Evolutionary conservation across 495 filamentous ascomycete genomes (phyloP).

Genomic region (Staphylotrichum longicolle): DNA sequence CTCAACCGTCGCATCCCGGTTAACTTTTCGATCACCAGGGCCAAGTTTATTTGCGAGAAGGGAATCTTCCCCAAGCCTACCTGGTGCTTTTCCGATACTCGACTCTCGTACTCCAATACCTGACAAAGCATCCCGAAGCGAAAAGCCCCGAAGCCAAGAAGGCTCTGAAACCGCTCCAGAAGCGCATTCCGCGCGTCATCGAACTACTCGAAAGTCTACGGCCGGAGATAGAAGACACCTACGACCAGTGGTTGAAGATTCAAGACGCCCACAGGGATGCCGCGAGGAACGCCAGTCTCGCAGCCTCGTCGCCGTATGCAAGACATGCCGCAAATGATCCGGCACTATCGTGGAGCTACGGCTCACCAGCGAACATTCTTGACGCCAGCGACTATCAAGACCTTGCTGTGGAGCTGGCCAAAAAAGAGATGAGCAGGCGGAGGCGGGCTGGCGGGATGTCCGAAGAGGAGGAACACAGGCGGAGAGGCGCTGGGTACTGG

Average conservation of each 20-base stretch:
- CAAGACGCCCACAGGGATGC: slow-evolving; percentile 19
- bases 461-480: slow-evolving; percentile 54
- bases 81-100: slow-evolving; percentile 81
- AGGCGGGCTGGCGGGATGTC: slow-evolving; percentile 56
- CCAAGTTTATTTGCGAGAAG: slow-evolving; percentile 75
- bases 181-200: slow-evolving; percentile 32
- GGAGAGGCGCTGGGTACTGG: slow-evolving; percentile 63
- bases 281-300: slow-evolving; percentile 11
- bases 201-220: slow-evolving; percentile 60
- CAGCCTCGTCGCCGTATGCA: slow-evolving; percentile 27
- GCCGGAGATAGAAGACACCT: slow-evolving; percentile 36
- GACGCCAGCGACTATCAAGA: slow-evolving; percentile 70
- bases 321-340: slow-evolving; percentile 48
- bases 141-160: slow-evolving; percentile 45
- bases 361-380: slow-evolving; percentile 46
- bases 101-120: slow-evolving; percentile 60
- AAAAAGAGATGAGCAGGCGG: slow-evolving; percentile 68
- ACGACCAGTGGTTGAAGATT: slow-evolving; percentile 37
- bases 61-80: slow-evolving; percentile 83
- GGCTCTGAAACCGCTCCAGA: slow-evolving; percentile 26
- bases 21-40: slow-evolving; percentile 28
- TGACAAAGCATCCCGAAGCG: slow-evolving; percentile 65
- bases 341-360: slow-evolving; percentile 43
- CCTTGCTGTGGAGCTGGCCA: slow-evolving; percentile 74
- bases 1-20: not conserved